Evolutionary conservation across 352 stramenopile genomes (phyloP).

Genomic region (Globisporangium parvum): DNA sequence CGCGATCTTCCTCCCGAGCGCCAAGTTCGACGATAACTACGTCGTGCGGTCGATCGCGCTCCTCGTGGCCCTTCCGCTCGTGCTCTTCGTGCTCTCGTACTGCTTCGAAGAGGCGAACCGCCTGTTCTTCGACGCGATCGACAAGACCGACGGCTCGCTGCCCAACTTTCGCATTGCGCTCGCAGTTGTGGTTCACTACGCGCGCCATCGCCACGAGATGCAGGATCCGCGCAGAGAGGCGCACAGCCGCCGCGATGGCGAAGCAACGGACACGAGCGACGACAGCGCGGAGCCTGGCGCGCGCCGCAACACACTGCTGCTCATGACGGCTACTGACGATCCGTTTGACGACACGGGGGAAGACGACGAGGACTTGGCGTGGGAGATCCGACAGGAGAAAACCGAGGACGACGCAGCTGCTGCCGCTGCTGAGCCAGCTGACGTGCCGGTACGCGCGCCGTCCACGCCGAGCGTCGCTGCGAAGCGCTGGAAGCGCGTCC

Average conservation of each 20-base stretch:
- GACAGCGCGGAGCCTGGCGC: neutral
- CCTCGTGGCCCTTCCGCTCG: constrained; percentile 48
- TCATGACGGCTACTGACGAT: constrained; percentile 36
- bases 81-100: constrained; percentile 77
- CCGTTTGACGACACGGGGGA: constrained; percentile 50
- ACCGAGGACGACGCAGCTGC: constrained; percentile 18
- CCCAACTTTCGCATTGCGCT: constrained; percentile 72
- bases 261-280: neutral
- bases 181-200: constrained; percentile 73
- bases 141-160: constrained; percentile 61
- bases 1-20: constrained; percentile 72
- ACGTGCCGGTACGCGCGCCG: too few species aligned
- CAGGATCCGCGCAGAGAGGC: constrained; percentile 9
- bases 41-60: constrained; percentile 45
- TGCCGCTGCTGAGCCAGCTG: neutral
- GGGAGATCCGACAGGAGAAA: constrained; percentile 24
- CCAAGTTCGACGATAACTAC: constrained; percentile 66
- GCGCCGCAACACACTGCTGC: constrained; percentile 18
- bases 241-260: neutral
- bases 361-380: constrained; percentile 45
- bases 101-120: constrained; percentile 60
- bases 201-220: constrained; percentile 64
- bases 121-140: constrained; percentile 66
- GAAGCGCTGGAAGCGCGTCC: constrained; percentile 48
- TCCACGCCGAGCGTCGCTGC: neutral